Evolutionary conservation across 345 rosid genomes (phyloP).

Genomic region (Bretschneidera sinensis): DNA sequence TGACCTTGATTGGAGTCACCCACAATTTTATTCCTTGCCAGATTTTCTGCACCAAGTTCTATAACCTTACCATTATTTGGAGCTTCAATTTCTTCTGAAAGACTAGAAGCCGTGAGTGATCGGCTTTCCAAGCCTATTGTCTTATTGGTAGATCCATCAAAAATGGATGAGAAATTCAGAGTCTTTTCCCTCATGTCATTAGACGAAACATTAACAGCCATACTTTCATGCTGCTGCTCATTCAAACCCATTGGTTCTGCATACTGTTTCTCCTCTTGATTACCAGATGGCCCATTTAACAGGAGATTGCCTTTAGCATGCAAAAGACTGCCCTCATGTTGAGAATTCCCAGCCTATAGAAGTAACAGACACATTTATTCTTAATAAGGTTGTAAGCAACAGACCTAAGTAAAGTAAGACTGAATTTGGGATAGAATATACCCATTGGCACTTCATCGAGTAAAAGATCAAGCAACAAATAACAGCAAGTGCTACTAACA

Average conservation of each 20-base stretch:
- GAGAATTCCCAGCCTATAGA: slow-evolving; percentile 53
- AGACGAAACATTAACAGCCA: slow-evolving; percentile 21
- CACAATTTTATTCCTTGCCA: slow-evolving; percentile 29
- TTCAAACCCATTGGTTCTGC: slow-evolving; percentile 26
- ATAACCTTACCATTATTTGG: slow-evolving; percentile 27
- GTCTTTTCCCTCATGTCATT: slow-evolving; percentile 27
- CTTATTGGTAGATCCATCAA: slow-evolving; percentile 33
- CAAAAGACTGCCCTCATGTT: slow-evolving; percentile 40
- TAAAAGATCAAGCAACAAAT: no score
- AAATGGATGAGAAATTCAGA: slow-evolving; percentile 30
- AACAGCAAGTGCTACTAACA: no score
- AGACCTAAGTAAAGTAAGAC: neutral
- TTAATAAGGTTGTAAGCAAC: neutral
- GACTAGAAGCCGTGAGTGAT: slow-evolving; percentile 30
- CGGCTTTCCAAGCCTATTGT: slow-evolving; percentile 22
- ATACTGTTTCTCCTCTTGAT: slow-evolving; percentile 36
- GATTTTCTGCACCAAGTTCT: slow-evolving; percentile 38
- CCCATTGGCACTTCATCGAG: no score
- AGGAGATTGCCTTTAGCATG: slow-evolving; percentile 33
- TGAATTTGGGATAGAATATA: no score
- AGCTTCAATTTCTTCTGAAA: slow-evolving; percentile 34
- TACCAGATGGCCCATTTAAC: slow-evolving; percentile 30
- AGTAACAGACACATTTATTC: slow-evolving; percentile 14
- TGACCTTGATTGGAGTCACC: slow-evolving; percentile 31
- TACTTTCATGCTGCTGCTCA: slow-evolving; percentile 39